Percentiles rank a stretch among this genome's conserved stretches.
Conservation (phyloP, 2,329 filamentous ascomycete species). For the Penicillium palitans region DNA sequence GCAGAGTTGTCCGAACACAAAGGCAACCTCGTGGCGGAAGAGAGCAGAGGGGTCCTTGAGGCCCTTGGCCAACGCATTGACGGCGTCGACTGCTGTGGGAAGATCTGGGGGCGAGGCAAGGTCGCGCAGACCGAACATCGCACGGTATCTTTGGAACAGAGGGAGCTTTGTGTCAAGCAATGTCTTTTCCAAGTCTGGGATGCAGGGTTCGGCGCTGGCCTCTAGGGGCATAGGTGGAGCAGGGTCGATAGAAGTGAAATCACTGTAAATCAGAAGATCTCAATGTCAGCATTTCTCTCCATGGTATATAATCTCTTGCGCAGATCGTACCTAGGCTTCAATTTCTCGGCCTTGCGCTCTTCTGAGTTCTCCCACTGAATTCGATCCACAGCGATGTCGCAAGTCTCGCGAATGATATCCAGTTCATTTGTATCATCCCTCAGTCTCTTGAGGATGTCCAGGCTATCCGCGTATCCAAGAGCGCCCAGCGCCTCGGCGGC, state of each 20-base stretch:
- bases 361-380: constrained; percentile 90
- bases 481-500: constrained; percentile 93
- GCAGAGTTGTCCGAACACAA: constrained; percentile 94
- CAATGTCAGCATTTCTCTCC: constrained; percentile 11
- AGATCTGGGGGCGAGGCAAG: constrained; percentile 90
- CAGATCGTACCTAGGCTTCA: constrained; percentile 70
- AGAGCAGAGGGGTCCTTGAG: constrained; percentile 84
- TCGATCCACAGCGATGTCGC: constrained; percentile 91
- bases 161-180: constrained; percentile 77
- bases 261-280: constrained; percentile 56
- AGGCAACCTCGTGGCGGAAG: constrained; percentile 96
- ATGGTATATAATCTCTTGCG: constrained; percentile 8
- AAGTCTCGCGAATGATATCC: constrained; percentile 86
- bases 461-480: constrained; percentile 70
- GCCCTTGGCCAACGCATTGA: constrained; percentile 81
- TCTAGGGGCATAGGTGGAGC: constrained; percentile 80
- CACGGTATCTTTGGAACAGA: constrained; percentile 89
- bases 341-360: constrained; percentile 68
- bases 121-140: constrained; percentile 97
- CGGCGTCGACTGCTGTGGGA: constrained; percentile 82
- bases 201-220: constrained; percentile 57
- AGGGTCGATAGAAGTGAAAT: constrained; percentile 94
- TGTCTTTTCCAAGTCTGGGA: constrained; percentile 71
- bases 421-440: constrained; percentile 75
- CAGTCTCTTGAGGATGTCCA: constrained; percentile 71